Base-by-base conservation (phyloP, 306 rosid genomes). In the Gillenia trifoliata region DNA sequence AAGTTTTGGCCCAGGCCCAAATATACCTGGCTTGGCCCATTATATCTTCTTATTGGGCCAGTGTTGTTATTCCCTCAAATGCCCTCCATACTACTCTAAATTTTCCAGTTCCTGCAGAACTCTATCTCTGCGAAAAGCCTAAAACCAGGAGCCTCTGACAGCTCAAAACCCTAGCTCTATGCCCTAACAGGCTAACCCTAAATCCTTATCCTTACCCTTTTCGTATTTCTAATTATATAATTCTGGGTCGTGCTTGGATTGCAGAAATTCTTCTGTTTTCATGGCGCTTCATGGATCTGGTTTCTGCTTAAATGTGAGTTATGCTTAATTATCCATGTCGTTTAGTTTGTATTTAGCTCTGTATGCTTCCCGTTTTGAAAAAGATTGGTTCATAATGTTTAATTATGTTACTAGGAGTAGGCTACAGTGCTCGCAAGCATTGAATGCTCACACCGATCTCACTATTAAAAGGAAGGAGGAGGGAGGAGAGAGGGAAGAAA, bases 241-340 rank as follows among this genome's bases (percentile, higher is more conserved):
- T 36, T 56, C 72, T 43, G 66, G 49, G 57, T 66, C 26, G 1
- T 63, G 52, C 52, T 47, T 47, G 52, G 20, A 34, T 30, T 49
- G 41, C 41, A 38, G 10, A 28, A 41, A 8, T 23, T 8, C 34
- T 30, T 38, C 54, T 57, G 20, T 64, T 7, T 41, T 22, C 68
- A 85, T 82, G 88, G 82, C 82, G 80, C 86, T 78, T 74, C 75
- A 73, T 64, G 76, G 81, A 47, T 78, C 64, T n/a, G 62, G 26
- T 70, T 73, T 79, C 43, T 75, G 66, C 79, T 23, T 68, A 66
- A 82, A 68, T 72, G 83, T 81, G 79, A 81, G 81, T 68, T 55
- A 0, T 55, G 54, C 79, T 65, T 57, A 5, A 5, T 15, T 47
- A 7, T 12, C 4, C 2, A 17, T 25, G 30, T 49, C 6, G 23